A percentile compares a stretch with the other conserved stretches of the same genome.
Evolutionary conservation across 148 eudicot genomes (phyloP).

Genomic region (Tetragonia tetragonoides): DNA sequence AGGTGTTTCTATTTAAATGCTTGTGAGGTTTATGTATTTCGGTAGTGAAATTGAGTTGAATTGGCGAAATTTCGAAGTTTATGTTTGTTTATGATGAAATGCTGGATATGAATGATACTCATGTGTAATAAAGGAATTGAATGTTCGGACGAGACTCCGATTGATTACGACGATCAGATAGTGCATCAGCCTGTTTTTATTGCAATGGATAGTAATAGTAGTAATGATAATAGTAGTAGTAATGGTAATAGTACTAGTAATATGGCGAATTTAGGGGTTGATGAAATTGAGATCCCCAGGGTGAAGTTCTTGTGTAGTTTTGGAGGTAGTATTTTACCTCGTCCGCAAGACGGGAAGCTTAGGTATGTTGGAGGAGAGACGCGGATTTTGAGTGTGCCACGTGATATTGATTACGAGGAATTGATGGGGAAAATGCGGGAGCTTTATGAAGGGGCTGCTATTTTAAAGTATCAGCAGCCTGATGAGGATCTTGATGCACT

Average conservation of each 20-base stretch:
- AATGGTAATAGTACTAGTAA: constrained; percentile 8
- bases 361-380: constrained; percentile 98
- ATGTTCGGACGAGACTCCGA: constrained; percentile 20
- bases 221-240: constrained; percentile 5
- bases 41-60: neutral
- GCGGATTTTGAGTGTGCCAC: constrained; percentile 65
- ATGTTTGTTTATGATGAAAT: constrained; percentile 12
- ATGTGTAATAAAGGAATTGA: constrained; percentile 32
- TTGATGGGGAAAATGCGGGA: constrained; percentile 84
- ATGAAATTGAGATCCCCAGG: constrained; percentile 52
- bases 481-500: constrained; percentile 99
- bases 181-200: constrained; percentile 25
- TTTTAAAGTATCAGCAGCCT: constrained; percentile 95
- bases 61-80: neutral
- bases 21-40: neutral
- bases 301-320: constrained; percentile 91
- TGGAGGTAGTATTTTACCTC: constrained; percentile 80
- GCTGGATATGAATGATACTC: constrained; percentile 14
- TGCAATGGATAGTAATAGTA: constrained; percentile 21
- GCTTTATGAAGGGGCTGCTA: constrained; percentile 60
- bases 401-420: constrained; percentile 60
- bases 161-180: constrained; percentile 22
- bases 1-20: neutral
- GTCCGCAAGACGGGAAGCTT: constrained; percentile 91
- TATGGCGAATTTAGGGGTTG: constrained; percentile 28